phyloP scores from a whole-genome alignment of 495 filamentous ascomycete genomes.

The Neurospora tetrasperma region DNA sequence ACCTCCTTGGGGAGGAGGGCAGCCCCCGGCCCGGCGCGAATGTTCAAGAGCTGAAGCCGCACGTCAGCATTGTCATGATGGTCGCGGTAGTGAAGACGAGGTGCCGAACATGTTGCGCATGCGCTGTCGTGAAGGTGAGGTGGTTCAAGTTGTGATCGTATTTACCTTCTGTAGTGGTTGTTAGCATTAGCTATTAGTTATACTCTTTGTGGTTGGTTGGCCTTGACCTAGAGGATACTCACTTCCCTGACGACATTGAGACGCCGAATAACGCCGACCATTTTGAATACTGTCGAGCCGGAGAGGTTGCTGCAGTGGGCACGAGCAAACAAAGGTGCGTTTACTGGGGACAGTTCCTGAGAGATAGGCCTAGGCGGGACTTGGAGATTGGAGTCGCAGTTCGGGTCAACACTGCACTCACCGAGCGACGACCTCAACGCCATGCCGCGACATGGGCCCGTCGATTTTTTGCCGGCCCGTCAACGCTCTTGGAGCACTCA shows the following conservation, averaged over 20 bases:
- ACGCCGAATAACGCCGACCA: conserved; percentile 71
- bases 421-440: background rate
- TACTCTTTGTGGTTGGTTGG: background rate
- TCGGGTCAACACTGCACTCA: background rate
- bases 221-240: conserved; percentile 28
- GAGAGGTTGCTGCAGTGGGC: background rate
- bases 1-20: conserved; percentile 70
- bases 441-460: background rate
- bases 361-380: background rate
- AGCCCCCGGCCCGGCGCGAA: conserved; percentile 72
- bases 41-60: conserved; percentile 49
- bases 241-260: conserved; percentile 71
- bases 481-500: background rate
- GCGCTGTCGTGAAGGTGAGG: conserved; percentile 4
- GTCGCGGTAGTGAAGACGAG: background rate
- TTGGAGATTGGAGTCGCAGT: background rate
- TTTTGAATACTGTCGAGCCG: conserved; percentile 33
- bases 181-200: conserved; percentile 4
- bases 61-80: background rate
- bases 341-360: background rate
- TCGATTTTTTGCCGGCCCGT: background rate
- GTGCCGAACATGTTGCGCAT: background rate
- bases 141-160: conserved; percentile 1
- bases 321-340: background rate
- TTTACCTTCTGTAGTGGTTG: conserved; percentile 28